Evolutionary conservation across 176 grass and related monocot genomes (phyloP).

Genomic region (Coix lacrymajobi): DNA sequence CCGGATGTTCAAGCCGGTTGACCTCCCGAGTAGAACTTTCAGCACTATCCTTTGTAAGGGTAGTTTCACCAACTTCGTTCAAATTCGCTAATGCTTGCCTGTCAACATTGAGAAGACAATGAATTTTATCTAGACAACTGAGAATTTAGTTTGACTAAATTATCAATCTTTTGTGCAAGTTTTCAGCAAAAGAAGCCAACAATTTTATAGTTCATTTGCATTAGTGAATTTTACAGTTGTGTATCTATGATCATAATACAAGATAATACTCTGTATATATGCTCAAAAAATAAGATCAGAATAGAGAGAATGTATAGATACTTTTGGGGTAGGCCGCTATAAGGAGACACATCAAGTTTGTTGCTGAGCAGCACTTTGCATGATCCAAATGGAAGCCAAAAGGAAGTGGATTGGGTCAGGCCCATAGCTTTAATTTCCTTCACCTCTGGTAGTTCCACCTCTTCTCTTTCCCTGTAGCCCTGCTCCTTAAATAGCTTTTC

Average conservation of each 20-base stretch:
- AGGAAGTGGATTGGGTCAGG: neutral
- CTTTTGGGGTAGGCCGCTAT: conserved; percentile 52
- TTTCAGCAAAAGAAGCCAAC: neutral
- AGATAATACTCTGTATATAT: neutral
- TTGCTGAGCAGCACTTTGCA: conserved; percentile 55
- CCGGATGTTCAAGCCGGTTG: conserved; percentile 57
- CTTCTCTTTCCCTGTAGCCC: conserved; percentile 46
- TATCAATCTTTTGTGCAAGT: neutral
- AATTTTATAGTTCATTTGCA: conserved; percentile 1
- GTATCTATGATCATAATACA: neutral
- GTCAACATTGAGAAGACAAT: conserved; percentile 37
- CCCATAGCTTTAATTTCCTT: conserved; percentile 35
- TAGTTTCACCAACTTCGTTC: conserved; percentile 59
- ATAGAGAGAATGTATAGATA: conserved; percentile 30
- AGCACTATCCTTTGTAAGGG: conserved; percentile 58
- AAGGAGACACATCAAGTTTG: conserved; percentile 60
- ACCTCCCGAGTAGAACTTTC: conserved; percentile 50
- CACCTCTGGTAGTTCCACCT: conserved; percentile 60
- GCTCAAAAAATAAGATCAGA: neutral
- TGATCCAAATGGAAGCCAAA: conserved; percentile 47
- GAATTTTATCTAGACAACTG: neutral
- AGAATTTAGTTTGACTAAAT: neutral
- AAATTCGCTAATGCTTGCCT: conserved; percentile 66
- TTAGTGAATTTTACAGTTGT: neutral
- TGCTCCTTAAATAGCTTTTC: conserved; percentile 74